A percentile compares a stretch with the other conserved stretches of the same genome.
phyloP scores from a whole-genome alignment of 2,329 filamentous ascomycete genomes.

The Lasiodiplodia theobromae region DNA sequence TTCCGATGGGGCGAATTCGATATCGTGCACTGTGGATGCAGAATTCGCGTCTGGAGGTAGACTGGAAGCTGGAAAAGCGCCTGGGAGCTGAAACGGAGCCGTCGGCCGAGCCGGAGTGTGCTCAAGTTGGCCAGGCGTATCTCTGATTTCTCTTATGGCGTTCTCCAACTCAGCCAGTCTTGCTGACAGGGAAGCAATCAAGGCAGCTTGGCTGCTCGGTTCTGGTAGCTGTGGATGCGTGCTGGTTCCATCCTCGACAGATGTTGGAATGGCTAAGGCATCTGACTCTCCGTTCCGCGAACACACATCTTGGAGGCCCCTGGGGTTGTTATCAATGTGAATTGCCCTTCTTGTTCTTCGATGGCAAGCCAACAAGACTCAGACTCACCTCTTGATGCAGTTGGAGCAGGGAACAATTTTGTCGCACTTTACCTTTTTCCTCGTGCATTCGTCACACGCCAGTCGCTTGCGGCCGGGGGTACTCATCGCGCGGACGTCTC shows the following conservation, averaged over 20 bases:
- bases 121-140: neutral
- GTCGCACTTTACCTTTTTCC: constrained; percentile 50
- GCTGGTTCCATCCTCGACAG: neutral
- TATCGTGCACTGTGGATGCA: too few relatives aligned
- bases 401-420: constrained; percentile 52
- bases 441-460: constrained; percentile 42
- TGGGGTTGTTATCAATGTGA: constrained; percentile 1
- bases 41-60: neutral
- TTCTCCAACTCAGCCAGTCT: constrained; percentile 40
- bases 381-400: constrained; percentile 45
- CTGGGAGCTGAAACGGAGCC: neutral
- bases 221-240: neutral
- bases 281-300: constrained; percentile 31
- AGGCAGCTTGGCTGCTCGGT: constrained; percentile 17
- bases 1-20: neutral
- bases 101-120: constrained; percentile 27
- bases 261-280: constrained; percentile 20
- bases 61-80: neutral
- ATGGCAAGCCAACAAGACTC: neutral
- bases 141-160: constrained; percentile 30
- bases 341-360: neutral
- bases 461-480: constrained; percentile 29
- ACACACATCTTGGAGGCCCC: constrained; percentile 34
- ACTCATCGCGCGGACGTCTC: neutral
- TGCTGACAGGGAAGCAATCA: constrained; percentile 36